Conservation (phyloP, 371 early-diverging fungal species). For the Lichtheimia ramosa region DNA sequence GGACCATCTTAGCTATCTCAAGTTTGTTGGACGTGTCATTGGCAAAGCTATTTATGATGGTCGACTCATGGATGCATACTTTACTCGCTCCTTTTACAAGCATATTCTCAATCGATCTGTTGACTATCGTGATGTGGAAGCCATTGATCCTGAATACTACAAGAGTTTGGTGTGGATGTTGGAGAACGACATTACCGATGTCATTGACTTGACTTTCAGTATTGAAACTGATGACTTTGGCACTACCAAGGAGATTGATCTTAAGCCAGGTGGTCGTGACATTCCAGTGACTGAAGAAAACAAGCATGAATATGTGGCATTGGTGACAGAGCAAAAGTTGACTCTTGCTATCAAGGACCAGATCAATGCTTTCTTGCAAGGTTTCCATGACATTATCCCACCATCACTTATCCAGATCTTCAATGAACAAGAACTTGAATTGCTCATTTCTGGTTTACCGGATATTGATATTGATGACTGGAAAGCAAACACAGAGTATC, state of each 20-base stretch:
- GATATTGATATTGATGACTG: slow-evolving; percentile 99
- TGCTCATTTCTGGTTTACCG: slow-evolving; percentile 97
- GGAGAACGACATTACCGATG: slow-evolving; percentile 94
- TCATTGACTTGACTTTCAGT: slow-evolving; percentile 94
- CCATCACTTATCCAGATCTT: slow-evolving; percentile 90
- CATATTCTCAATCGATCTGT: slow-evolving; percentile 90
- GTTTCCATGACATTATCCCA: slow-evolving; percentile 97
- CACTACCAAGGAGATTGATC: slow-evolving; percentile 77
- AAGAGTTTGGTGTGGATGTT: slow-evolving; percentile 98
- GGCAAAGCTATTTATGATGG: slow-evolving; percentile 99
- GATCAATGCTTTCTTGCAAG: slow-evolving; percentile 90
- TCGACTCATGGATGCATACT: slow-evolving; percentile 92
- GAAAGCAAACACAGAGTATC: slow-evolving; percentile 97
- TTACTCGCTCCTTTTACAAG: slow-evolving; percentile 98
- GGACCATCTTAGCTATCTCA: slow-evolving; percentile 96
- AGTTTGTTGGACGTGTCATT: slow-evolving; percentile 98
- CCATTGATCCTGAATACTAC: slow-evolving; percentile 96
- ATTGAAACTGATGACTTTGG: slow-evolving; percentile 96
- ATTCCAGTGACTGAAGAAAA: slow-evolving; percentile 95
- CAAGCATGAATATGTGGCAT: slow-evolving; percentile 95
- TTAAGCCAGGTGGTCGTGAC: slow-evolving; percentile 90
- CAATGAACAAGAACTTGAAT: slow-evolving; percentile 98
- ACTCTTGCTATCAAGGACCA: slow-evolving; percentile 91
- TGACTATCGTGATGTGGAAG: slow-evolving; percentile 96
- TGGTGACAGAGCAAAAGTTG: slow-evolving; percentile 89